Conservation (phyloP, 345 rosid genomes). For the Brassica rapa region DNA sequence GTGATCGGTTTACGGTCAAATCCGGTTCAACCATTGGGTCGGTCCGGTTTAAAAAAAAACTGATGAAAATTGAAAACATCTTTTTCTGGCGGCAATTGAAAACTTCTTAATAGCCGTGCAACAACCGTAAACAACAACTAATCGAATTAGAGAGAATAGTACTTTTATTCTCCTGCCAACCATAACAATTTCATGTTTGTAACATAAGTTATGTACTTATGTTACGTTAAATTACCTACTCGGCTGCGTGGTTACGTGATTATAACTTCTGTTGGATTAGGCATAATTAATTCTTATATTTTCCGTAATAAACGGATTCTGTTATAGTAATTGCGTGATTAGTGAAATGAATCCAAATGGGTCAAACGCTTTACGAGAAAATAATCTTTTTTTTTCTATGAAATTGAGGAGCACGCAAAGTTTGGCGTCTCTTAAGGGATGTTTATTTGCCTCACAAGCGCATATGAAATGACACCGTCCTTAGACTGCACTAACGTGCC, state of each 20-base stretch:
- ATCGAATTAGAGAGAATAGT: not conserved
- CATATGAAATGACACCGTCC: constrained; percentile 44
- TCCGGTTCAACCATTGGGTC: too few species aligned
- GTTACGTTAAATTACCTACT: not conserved
- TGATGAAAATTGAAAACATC: too few species aligned
- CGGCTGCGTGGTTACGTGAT: constrained; percentile 12
- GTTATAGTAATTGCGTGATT: constrained; percentile 15
- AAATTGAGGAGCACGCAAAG: constrained; percentile 43
- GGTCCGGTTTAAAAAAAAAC: too few species aligned
- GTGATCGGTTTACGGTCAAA: too few species aligned
- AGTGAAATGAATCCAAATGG: constrained; percentile 6
- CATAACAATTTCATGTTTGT: not conserved
- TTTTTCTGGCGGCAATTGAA: too few species aligned
- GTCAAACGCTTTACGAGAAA: not conserved
- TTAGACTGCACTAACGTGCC: constrained; percentile 42
- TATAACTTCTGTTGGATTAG: not conserved
- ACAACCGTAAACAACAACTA: too few species aligned
- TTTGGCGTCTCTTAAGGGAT: constrained; percentile 48
- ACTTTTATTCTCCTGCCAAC: not conserved
- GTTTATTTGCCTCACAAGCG: constrained; percentile 55
- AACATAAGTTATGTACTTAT: not conserved
- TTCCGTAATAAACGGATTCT: constrained; percentile 18
- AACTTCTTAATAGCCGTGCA: too few species aligned
- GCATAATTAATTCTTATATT: not conserved
- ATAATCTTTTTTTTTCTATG: not conserved